Evolutionary conservation across 768 basidiomycete genomes (phyloP).

Genomic region (Amanita rubescens): DNA sequence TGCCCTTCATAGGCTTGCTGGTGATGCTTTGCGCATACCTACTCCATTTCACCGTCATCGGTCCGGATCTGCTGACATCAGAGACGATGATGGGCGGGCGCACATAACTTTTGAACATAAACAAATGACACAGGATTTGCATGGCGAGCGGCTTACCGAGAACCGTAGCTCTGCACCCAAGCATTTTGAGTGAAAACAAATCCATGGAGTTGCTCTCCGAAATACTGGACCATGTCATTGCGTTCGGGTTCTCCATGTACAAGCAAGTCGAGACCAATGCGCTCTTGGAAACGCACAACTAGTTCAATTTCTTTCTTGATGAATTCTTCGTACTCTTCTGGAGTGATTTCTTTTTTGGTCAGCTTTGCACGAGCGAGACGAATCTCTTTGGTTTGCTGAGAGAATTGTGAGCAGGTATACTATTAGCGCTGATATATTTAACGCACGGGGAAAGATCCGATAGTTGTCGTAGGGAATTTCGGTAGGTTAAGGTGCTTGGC

Average conservation of each 20-base stretch:
- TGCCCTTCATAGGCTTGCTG: constrained; percentile 96
- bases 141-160: constrained; percentile 51
- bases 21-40: constrained; percentile 94
- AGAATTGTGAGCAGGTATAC: constrained; percentile 6
- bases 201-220: constrained; percentile 90
- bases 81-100: constrained; percentile 98
- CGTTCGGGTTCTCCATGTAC: constrained; percentile 99
- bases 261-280: constrained; percentile 89
- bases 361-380: constrained; percentile 94
- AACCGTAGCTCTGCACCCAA: constrained; percentile 99
- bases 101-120: constrained; percentile 60
- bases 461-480: constrained; percentile 97
- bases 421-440: constrained; percentile 1
- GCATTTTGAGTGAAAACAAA: constrained; percentile 98
- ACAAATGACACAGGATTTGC: neutral
- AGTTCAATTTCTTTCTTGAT: constrained; percentile 95
- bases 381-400: constrained; percentile 97
- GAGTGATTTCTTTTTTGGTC: constrained; percentile 82
- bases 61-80: constrained; percentile 85
- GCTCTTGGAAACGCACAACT: constrained; percentile 96
- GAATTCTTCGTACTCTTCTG: constrained; percentile 89
- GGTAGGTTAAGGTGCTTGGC: constrained; percentile 84
- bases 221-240: constrained; percentile 99
- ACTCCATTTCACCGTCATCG: constrained; percentile 98
- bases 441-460: constrained; percentile 92